Evolutionary conservation across 345 rosid genomes (phyloP), one percentile per base, ranked within the genome.

Genomic region (Streptanthus diversifolius): DNA sequence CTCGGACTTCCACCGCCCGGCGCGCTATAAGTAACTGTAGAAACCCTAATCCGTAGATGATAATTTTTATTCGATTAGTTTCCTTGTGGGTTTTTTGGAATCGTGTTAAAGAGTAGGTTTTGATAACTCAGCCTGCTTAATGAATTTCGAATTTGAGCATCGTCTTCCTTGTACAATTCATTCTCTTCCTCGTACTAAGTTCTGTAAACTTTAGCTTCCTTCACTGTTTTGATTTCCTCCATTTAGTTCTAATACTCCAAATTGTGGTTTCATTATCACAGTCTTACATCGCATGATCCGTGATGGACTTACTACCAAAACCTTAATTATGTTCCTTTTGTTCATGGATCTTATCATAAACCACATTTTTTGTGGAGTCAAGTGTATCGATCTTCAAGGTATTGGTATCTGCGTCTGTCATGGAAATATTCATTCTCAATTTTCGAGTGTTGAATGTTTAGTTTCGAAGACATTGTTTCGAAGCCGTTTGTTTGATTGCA

Each of bases 1-100:
- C 86, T 89, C 41, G 92, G 93, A 52, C 79, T 84, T 39, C 85
- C 88, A 13, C 74, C 84, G 10, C 12, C 66, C 18, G 75, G 66
- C 25, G 54, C 74, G 1, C 49, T 58, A 44, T 14, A 43, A 18
- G 19, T 68, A 27, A 44, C 11, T 27, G 48, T 32, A 9, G 18
- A 48, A 60, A 19, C 48, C 63, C 40, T 60, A 21, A 58, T 36
- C 7, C 9, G 41, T 12, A 4, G 32, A 56, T 36, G 40, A n/a
- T 64, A 29, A 13, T 48, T 60, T 3, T 12, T 40, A 54, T 30
- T 54, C 29, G 44, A 53, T 51, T 63, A 3, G 4, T 21, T 44
- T 57, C 19, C 13, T 56, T 54, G n/a, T 1, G 2, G 25, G 36
- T 58, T 58, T n/a, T n/a, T n/a, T n/a, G n/a, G n/a, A n/a, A n/a